Evolutionary conservation across 768 basidiomycete species (phyloP), one percentile per base, ranked within the genome.

Genomic region (Amanita rubescens): DNA sequence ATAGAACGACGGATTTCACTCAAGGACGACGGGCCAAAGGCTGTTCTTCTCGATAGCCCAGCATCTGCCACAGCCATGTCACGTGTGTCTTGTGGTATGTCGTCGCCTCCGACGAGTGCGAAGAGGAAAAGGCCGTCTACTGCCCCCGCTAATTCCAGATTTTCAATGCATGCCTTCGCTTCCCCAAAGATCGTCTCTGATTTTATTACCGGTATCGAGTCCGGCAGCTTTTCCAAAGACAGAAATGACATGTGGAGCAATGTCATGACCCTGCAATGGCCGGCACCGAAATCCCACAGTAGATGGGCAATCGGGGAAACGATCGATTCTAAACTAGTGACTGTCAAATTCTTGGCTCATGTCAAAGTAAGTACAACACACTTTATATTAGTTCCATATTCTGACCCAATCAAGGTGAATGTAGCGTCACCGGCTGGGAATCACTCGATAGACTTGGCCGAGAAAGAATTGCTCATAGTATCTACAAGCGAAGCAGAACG

Each of bases 301-400:
- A 80, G 85, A 17, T 92, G 90, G 86, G 78, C 87, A 8, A 77
- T 87, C 53, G 90, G 90, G 10, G 88, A 90, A 71, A 85, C 86
- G 24, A 78, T 89, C 59, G 72, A 76, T 57, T 84, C 84, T 38
- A 74, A 79, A 48, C 66, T 85, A 59, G 81, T 78, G 12, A 76
- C 78, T 49, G 78, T 90, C 50, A 78, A 77, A 63, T 93, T 88
- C 66, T 82, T 84, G 65, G 70, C 85, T 59, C 79, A 81, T 42
- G 73, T 84, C 58, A 87, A 87, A 78, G 84, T 88, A 53, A 59
- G 60, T 58, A 38, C 33, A 44, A 55, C 54, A 59, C 50, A 43
- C 44, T 53, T 49, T 61, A 35, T 37, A 55, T 52, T 43, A 19
- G 46, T 17, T 32, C 53, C 56, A 50, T 56, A 34, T 52, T 4